phyloP scores from a whole-genome alignment of 441 rosid genomes.

The Eruca vesicaria region DNA sequence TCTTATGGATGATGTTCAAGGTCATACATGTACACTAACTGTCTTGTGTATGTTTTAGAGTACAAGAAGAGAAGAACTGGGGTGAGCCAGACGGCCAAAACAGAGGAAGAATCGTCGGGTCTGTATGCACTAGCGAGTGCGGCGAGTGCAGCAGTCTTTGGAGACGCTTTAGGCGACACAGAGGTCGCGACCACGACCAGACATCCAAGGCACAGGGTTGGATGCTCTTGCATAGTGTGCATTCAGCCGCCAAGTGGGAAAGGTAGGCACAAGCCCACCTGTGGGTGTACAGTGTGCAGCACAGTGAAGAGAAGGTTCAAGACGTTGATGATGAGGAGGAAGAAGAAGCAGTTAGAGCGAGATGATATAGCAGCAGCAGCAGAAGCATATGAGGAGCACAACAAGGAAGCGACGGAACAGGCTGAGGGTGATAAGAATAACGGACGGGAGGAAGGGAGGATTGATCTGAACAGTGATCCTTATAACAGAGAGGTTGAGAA shows the following conservation, averaged over 20 bases:
- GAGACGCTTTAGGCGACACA: constrained; percentile 56
- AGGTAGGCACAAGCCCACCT: constrained; percentile 79
- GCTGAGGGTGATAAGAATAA: constrained; percentile 38
- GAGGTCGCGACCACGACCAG: constrained; percentile 84
- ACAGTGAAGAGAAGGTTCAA: constrained; percentile 91
- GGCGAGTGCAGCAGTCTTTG: constrained; percentile 80
- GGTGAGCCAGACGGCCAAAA: constrained; percentile 42
- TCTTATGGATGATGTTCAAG: neutral
- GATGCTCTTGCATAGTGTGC: constrained; percentile 95
- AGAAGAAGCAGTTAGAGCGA: constrained; percentile 67
- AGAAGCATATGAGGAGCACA: constrained; percentile 20
- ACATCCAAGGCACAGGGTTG: constrained; percentile 94
- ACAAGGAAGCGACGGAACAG: neutral
- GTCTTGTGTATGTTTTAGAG: constrained; percentile 37
- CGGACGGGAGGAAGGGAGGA: constrained; percentile 34
- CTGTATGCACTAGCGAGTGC: constrained; percentile 90
- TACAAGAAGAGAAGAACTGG: constrained; percentile 53
- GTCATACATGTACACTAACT: constrained; percentile 1
- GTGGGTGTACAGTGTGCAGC: constrained; percentile 86
- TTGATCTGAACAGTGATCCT: constrained; percentile 40
- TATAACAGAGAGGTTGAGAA: constrained; percentile 27
- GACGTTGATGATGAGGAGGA: constrained; percentile 85
- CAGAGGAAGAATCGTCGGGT: constrained; percentile 61
- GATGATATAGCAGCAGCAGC: constrained; percentile 40
- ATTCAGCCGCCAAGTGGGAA: constrained; percentile 99